phyloP scores from a whole-genome alignment of 148 eudicot species.

The Rheum nobile region DNA sequence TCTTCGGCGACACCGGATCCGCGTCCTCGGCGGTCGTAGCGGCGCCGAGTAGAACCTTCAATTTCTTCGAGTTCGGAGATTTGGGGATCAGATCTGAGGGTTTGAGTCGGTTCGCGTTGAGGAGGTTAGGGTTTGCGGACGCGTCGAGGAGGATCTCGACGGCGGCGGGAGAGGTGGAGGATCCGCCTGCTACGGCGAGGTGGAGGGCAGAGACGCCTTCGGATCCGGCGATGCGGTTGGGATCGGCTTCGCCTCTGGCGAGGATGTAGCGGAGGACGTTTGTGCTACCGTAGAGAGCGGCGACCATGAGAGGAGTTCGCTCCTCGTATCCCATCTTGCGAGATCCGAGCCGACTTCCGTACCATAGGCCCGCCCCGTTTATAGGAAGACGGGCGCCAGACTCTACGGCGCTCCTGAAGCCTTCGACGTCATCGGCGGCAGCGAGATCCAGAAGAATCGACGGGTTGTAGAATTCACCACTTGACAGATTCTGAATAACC shows the following conservation, averaged over 20 bases:
- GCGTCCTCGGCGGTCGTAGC: neutral
- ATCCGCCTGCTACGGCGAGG: neutral
- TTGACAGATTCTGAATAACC: too few relatives aligned
- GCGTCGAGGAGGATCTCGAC: conserved; percentile 1
- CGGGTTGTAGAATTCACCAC: neutral
- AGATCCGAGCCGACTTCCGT: neutral
- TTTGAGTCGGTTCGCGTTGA: neutral
- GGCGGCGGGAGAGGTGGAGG: neutral
- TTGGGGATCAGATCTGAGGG: conserved; percentile 7
- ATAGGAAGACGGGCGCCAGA: neutral
- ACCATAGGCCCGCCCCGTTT: neutral
- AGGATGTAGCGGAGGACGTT: conserved; percentile 3
- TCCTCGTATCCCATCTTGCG: neutral
- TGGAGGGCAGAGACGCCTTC: conserved; percentile 4
- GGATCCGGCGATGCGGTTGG: neutral
- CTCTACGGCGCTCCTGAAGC: neutral
- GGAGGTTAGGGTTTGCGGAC: conserved; percentile 2
- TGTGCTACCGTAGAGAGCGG: conserved; percentile 1
- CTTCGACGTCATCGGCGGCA: neutral
- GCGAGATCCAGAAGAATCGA: conserved; percentile 4
- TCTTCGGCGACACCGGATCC: conserved; percentile 1
- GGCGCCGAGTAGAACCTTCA: neutral
- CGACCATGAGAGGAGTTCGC: conserved; percentile 7
- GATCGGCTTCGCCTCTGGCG: neutral
- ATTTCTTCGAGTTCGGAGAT: neutral